Base-by-base conservation (phyloP, 2,329 filamentous ascomycete genomes). In the Colletotrichum graminicola region DNA sequence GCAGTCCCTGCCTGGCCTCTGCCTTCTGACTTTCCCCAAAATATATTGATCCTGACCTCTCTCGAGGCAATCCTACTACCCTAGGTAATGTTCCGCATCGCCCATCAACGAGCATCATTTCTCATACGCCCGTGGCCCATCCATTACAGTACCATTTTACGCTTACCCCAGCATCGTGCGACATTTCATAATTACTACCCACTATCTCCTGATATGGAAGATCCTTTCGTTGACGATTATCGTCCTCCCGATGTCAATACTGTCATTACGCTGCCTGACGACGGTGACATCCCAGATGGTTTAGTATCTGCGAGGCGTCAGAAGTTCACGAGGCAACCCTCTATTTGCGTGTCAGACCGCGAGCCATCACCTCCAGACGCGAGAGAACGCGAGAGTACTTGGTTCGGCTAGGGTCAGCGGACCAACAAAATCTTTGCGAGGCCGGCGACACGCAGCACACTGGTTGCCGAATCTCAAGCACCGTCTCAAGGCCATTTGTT, bases 231-330 rank as follows among this genome's bases (percentile, higher is more conserved):
- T 66, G 61, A 67, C 26, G 32, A 56, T 21, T 54, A 49, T 54
- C 73, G 74, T 49, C 65, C 74, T 56, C 57, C 66, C 55, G 59
- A 54, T 54, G 57, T 47, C 62, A 54, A 66, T 29, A 65, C 62
- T 23, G 45, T 61, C 45, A 41, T 69, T 49, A 16, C 51, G 54
- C 54, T 63, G 55, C 59, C 73, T 57, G 71, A 65, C 59, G 65
- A 64, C 74, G 72, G 68, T 73, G 26, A 76, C 81, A 63, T 73
- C 77, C 79, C 45, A 73, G 55, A 68, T 47, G 80, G 80, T 51
- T 80, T 79, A 54, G 79, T 83, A 14, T 76, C 77, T 18, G 79
- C 79, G 21, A 81, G 78, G 57, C 74, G 80, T 69, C 75, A 73
- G 41, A 77, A 78, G 67, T 75, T 83, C 56, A 75, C 56, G 18